These are phyloP conservation scores for Didymella sp. DNA, from an alignment of 2,329 filamentous ascomycete genomes.

Conservation along the genomic window DNA sequence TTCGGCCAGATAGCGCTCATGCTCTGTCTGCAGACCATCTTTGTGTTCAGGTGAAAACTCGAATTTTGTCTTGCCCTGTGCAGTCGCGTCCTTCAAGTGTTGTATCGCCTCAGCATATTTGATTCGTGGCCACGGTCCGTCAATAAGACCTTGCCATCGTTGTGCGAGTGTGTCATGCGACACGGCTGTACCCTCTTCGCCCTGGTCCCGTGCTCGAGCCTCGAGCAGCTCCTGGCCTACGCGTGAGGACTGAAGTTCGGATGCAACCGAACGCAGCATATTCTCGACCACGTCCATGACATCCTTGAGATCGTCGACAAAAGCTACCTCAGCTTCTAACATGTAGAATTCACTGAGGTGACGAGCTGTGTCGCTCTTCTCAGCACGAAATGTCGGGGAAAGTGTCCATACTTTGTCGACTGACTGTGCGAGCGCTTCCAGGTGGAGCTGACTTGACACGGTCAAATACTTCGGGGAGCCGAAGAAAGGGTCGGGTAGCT, in stretches of 20 bases:
- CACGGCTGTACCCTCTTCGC: conserved; percentile 46
- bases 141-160: conserved; percentile 74
- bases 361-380: conserved; percentile 81
- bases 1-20: conserved; percentile 86
- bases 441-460: conserved; percentile 91
- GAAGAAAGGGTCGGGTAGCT: conserved; percentile 69
- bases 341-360: conserved; percentile 99
- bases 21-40: conserved; percentile 82
- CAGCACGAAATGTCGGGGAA: conserved; percentile 91
- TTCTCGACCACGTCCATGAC: conserved; percentile 84
- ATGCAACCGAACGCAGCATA: conserved; percentile 69
- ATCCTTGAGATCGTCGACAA: conserved; percentile 71
- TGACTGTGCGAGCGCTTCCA: conserved; percentile 89
- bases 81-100: conserved; percentile 66
- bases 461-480: conserved; percentile 89
- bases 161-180: conserved; percentile 62
- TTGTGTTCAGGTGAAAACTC: conserved; percentile 73
- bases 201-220: conserved; percentile 47
- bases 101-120: conserved; percentile 82
- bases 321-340: conserved; percentile 90
- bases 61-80: conserved; percentile 63
- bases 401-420: conserved; percentile 92
- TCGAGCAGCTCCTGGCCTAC: conserved; percentile 64
- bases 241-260: conserved; percentile 57
- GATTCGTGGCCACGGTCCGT: conserved; percentile 83